Evolutionary conservation across 164 flowering plant species (phyloP).

Genomic region (Saururus chinensis): DNA sequence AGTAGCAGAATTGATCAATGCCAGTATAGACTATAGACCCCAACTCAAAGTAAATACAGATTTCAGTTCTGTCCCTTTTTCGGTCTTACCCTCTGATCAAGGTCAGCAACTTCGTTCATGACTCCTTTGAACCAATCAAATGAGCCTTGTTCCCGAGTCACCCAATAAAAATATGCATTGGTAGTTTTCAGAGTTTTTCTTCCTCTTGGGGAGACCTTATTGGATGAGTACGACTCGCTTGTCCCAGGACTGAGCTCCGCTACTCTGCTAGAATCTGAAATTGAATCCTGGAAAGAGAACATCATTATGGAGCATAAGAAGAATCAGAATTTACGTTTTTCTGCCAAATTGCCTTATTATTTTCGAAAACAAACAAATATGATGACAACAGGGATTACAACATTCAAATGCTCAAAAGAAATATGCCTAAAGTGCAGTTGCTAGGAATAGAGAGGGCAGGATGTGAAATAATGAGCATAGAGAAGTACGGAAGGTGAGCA

Average conservation of each 20-base stretch:
- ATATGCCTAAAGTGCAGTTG: no score
- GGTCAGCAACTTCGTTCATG: conserved; percentile 95
- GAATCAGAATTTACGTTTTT: no score
- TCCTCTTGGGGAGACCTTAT: conserved; percentile 35
- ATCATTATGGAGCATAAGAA: not conserved
- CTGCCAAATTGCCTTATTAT: no score
- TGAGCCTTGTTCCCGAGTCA: conserved; percentile 97
- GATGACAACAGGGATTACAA: no score
- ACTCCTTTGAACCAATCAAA: conserved; percentile 99
- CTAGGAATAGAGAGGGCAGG: no score
- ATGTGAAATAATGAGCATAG: no score
- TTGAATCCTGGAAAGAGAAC: conserved; percentile 37
- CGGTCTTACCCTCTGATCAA: conserved; percentile 69
- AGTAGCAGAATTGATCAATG: conserved; percentile 3
- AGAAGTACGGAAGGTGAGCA: no score
- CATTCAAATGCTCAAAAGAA: no score
- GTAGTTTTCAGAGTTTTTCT: conserved; percentile 69
- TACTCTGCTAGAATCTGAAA: conserved; percentile 32
- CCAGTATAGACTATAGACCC: not conserved
- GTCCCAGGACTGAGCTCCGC: conserved; percentile 44
- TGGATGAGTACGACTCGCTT: conserved; percentile 22
- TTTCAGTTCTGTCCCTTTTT: not conserved
- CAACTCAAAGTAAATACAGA: not conserved
- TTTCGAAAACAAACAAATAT: no score
- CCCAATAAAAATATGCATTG: conserved; percentile 99